Evolutionary conservation across 257 asterid species (phyloP).

Genomic region (Lantana camara): DNA sequence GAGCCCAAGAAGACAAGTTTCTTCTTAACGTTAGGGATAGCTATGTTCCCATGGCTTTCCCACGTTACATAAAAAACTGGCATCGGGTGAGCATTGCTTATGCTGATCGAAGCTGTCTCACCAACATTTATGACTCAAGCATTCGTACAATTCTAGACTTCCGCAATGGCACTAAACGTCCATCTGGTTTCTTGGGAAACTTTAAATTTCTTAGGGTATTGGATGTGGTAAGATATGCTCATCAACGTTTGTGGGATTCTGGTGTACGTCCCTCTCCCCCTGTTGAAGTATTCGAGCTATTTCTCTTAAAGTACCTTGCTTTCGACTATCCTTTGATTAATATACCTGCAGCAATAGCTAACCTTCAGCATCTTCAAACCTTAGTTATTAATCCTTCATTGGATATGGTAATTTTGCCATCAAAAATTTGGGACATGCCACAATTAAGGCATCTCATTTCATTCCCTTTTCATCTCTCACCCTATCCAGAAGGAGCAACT

Average conservation of each 20-base stretch:
- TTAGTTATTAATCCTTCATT: not conserved
- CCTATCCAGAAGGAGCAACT: not conserved
- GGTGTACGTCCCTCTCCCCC: too few relatives aligned
- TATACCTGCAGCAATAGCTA: constrained; percentile 11
- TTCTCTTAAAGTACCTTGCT: constrained; percentile 28
- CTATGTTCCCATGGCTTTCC: not conserved
- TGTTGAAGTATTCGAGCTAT: not conserved
- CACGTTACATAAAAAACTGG: too few relatives aligned
- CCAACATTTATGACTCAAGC: not conserved
- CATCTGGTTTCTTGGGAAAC: too few relatives aligned
- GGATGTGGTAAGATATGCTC: not conserved
- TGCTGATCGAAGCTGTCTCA: too few relatives aligned
- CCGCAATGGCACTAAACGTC: not conserved
- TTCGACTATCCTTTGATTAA: not conserved
- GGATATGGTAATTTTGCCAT: not conserved
- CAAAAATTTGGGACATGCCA: constrained; percentile 16
- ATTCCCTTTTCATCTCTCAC: not conserved
- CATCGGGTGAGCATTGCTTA: too few relatives aligned
- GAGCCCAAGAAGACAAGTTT: not conserved
- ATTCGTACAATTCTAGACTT: not conserved
- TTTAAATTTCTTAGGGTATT: not conserved
- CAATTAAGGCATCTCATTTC: not conserved
- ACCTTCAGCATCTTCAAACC: constrained; percentile 21
- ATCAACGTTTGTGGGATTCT: too few relatives aligned
- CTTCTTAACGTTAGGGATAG: not conserved